Evolutionary conservation across 2,329 filamentous ascomycete genomes (phyloP), one percentile per base, ranked within the genome.

Genomic region (Aspergillus bombycis): DNA sequence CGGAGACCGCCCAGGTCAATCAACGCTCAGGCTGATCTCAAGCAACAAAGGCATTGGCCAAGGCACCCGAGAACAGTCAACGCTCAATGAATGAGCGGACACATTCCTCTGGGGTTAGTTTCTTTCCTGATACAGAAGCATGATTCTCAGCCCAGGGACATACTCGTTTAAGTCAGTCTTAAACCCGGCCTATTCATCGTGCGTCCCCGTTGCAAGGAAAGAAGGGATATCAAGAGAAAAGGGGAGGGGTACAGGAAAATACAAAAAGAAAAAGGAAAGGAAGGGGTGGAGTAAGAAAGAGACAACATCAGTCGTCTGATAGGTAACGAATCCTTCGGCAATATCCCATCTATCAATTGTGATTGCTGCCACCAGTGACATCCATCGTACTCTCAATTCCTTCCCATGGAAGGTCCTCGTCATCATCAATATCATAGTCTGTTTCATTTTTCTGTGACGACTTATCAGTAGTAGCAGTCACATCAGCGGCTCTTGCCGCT

Each of bases 361-460:
- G 69, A 59, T 67, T 64, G 54, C 64, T 68, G 41, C 63, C 60
- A 58, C 66, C 65, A 21, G 78, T 79, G 61, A 79, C 65, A 50
- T 80, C 78, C 56, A 70, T 73, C 19, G 78, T 80, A 62, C 77
- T 80, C 64, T 80, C 78, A 65, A 80, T 78, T 5, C 78, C 78
- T 62, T 80, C 78, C 78, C 78, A 80, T 2, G 78, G 78, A 58
- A 80, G 65, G 38, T 80, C 78, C n/a, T 76, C 73, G 19, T 77
- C 73, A 28, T 77, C 73, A 3, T 76, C 74, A 12, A 58, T 30
- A n/a, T 75, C 76, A 26, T 74, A 72, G 23, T 71, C 65, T 19
- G 65, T 64, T 23, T 67, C 58, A 28, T 68, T 65, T 41, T 69
- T 70, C 7, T 63, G 66, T 32, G 71, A 66, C 28, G 71, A 74